Percentiles rank a stretch among this genome's conserved stretches.
Evolutionary conservation across 441 rosid genomes (phyloP).

Genomic region (Biscutella laevigata): DNA sequence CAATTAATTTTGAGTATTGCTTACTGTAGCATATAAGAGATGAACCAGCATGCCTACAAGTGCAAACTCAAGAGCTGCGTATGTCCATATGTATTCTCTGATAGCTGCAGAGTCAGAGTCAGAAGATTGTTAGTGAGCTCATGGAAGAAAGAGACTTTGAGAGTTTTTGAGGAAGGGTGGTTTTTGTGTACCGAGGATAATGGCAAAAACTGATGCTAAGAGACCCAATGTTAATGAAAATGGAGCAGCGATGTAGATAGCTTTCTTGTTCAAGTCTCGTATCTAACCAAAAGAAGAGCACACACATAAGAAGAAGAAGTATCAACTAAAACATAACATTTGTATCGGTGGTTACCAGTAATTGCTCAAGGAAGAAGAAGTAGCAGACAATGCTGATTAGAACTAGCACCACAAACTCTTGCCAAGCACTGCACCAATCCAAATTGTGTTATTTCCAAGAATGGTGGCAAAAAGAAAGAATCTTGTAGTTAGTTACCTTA

Average conservation of each 20-base stretch:
- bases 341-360: slow-evolving; percentile 47
- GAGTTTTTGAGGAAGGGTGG: slow-evolving; percentile 17
- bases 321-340: background rate
- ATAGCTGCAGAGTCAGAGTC: slow-evolving; percentile 49
- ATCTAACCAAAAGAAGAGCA: no score
- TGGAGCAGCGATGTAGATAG: slow-evolving; percentile 70
- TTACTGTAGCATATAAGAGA: slow-evolving; percentile 54
- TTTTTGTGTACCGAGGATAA: slow-evolving; percentile 47
- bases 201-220: slow-evolving; percentile 69
- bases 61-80: slow-evolving; percentile 90
- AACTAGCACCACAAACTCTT: slow-evolving; percentile 87
- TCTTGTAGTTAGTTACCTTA: slow-evolving; percentile 35
- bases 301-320: no score
- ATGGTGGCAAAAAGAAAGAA: background rate
- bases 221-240: slow-evolving; percentile 70
- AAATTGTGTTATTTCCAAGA: slow-evolving; percentile 14
- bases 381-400: slow-evolving; percentile 87
- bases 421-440: slow-evolving; percentile 77
- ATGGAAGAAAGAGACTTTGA: background rate
- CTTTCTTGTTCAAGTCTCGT: slow-evolving; percentile 52
- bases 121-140: background rate
- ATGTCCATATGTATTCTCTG: slow-evolving; percentile 88
- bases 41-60: slow-evolving; percentile 63
- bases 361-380: slow-evolving; percentile 95
- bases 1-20: slow-evolving; percentile 19